phyloP scores from a whole-genome alignment of 148 eudicot genomes.

The Silene latifolia region DNA sequence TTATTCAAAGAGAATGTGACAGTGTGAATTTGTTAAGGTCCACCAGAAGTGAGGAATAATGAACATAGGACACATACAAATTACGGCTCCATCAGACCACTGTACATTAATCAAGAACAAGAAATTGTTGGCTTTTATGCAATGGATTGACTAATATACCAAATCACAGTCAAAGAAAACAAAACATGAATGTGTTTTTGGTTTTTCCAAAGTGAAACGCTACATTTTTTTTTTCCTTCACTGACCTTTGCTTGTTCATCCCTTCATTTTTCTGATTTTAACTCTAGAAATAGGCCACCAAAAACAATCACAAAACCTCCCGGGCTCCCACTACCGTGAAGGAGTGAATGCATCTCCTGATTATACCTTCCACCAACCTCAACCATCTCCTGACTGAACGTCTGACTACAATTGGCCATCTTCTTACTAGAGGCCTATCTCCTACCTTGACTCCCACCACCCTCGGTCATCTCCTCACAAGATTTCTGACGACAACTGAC shows the following conservation, averaged over 20 bases:
- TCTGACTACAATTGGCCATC: no score
- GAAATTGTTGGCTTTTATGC: neutral
- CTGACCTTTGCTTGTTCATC: no score
- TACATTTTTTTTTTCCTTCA: no score
- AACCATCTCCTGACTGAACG: neutral
- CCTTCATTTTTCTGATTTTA: no score
- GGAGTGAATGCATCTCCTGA: no score
- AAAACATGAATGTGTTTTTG: no score
- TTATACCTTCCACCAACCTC: neutral
- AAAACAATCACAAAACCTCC: no score
- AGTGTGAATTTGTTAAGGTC: neutral
- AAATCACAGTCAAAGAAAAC: no score
- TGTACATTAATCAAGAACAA: neutral
- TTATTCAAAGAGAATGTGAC: neutral
- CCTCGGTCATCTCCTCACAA: neutral
- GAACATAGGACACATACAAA: neutral
- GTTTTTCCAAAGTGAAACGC: no score
- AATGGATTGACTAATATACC: no score
- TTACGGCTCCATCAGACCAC: neutral
- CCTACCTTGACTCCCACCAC: neutral
- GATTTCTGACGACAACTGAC: neutral
- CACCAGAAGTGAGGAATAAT: neutral
- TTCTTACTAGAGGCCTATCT: neutral
- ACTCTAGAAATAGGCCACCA: no score
- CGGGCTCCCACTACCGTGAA: no score